Evolutionary conservation across 108 stramenopile genomes (phyloP).

Genomic region (Schizochytrium sp.): DNA sequence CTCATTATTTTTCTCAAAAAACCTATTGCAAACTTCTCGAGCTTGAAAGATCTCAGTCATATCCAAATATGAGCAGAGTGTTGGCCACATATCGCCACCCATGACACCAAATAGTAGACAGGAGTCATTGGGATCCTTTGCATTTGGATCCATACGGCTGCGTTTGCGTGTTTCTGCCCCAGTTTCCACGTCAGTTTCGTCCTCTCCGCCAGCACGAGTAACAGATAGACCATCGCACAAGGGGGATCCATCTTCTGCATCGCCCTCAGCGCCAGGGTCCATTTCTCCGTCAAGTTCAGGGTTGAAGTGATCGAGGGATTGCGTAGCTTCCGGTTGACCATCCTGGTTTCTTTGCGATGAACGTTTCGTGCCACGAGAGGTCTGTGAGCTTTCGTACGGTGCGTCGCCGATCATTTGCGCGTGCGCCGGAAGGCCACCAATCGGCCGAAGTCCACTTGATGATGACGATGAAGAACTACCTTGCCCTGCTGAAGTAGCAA

Average conservation of each 20-base stretch:
- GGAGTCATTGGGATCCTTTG: slow-evolving; percentile 22
- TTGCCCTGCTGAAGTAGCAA: neutral
- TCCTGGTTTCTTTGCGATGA: neutral
- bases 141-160: slow-evolving; percentile 20
- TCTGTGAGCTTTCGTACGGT: neutral
- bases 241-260: slow-evolving; percentile 18
- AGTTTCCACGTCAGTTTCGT: slow-evolving; percentile 58
- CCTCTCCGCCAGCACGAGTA: slow-evolving; percentile 13
- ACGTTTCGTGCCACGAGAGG: neutral
- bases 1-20: slow-evolving; percentile 25
- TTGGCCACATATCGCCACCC: slow-evolving; percentile 37
- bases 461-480: neutral
- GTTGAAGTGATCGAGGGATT: neutral
- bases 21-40: neutral
- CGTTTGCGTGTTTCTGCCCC: neutral
- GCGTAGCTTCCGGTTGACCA: neutral
- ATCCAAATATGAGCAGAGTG: slow-evolving; percentile 5
- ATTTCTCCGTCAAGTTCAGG: neutral
- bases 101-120: slow-evolving; percentile 27
- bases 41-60: slow-evolving; percentile 25
- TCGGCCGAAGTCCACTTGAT: neutral
- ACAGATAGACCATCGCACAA: slow-evolving; percentile 9
- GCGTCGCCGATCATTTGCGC: neutral
- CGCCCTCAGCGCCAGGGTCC: slow-evolving; percentile 19
- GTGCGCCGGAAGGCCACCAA: neutral